Percentiles rank a stretch among this genome's conserved stretches.
Evolutionary conservation across 306 rosid species (phyloP).

Genomic region (Malus fusca): DNA sequence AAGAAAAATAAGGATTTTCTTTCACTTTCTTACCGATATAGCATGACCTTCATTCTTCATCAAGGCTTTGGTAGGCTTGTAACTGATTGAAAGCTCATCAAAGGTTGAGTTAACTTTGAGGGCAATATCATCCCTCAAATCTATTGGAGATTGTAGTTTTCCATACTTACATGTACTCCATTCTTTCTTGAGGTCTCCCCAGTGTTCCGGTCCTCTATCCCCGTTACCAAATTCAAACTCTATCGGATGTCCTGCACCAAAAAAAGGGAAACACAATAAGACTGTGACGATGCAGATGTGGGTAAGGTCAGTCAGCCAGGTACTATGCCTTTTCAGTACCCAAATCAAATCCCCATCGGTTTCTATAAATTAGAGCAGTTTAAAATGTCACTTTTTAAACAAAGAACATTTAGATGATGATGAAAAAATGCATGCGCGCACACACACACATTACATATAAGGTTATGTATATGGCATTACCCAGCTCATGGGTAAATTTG

Average conservation of each 20-base stretch:
- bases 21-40: slow-evolving; percentile 1
- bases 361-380: too few species aligned
- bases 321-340: too few species aligned
- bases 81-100: not conserved
- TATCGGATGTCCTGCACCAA: not conserved
- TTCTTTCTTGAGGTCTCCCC: slow-evolving; percentile 28
- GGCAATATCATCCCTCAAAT: not conserved
- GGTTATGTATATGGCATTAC: not conserved
- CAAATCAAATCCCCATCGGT: too few species aligned
- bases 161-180: slow-evolving; percentile 24
- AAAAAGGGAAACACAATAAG: not conserved
- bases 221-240: slow-evolving; percentile 10
- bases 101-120: not conserved
- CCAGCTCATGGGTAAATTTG: not conserved
- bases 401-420: too few species aligned
- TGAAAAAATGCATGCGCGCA: too few species aligned
- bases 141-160: slow-evolving; percentile 12
- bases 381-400: too few species aligned
- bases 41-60: slow-evolving; percentile 20
- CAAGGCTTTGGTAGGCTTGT: slow-evolving; percentile 16
- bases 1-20: not conserved
- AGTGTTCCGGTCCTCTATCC: slow-evolving; percentile 17
- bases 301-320: too few species aligned
- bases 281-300: not conserved
- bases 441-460: too few species aligned